phyloP scores from a whole-genome alignment of 805 yeast genomes.

The Ogataea nonfermentans region DNA sequence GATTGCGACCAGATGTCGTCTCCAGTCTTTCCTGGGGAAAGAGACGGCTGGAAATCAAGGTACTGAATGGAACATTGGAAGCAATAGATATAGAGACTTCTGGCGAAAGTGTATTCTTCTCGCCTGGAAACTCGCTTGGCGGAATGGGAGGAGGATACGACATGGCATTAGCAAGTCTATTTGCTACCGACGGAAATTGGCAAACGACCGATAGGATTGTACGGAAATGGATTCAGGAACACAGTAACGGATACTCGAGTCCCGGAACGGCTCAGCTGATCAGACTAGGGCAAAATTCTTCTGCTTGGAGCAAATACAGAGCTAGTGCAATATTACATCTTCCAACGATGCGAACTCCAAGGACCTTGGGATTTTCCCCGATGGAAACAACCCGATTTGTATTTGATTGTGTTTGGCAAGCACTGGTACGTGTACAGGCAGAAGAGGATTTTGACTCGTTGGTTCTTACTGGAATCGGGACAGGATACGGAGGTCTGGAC shows the following conservation, averaged over 20 bases:
- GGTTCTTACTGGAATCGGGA: constrained; percentile 39
- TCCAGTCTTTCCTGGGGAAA: neutral
- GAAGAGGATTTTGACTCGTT: constrained; percentile 26
- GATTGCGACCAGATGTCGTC: neutral
- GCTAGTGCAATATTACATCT: constrained; percentile 36
- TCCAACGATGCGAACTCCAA: constrained; percentile 42
- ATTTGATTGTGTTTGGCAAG: constrained; percentile 40
- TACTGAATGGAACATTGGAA: neutral
- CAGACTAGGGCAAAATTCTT: constrained; percentile 26
- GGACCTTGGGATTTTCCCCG: constrained; percentile 12
- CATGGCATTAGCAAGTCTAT: constrained; percentile 33
- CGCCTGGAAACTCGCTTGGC: constrained; percentile 54
- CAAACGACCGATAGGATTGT: constrained; percentile 25
- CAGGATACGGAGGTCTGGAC: constrained; percentile 40
- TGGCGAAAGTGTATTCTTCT: constrained; percentile 34
- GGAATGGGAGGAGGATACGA: constrained; percentile 54
- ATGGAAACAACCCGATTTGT: constrained; percentile 23
- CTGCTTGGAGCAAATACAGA: constrained; percentile 30
- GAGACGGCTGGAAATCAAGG: neutral
- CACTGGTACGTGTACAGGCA: constrained; percentile 24
- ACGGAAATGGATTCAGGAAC: constrained; percentile 13
- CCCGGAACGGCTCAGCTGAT: constrained; percentile 32
- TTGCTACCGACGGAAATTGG: constrained; percentile 19
- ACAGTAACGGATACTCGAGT: constrained; percentile 35
- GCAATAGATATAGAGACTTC: neutral